Base-by-base conservation (phyloP, 768 basidiomycete species). In the Russula griseocarnosa region DNA sequence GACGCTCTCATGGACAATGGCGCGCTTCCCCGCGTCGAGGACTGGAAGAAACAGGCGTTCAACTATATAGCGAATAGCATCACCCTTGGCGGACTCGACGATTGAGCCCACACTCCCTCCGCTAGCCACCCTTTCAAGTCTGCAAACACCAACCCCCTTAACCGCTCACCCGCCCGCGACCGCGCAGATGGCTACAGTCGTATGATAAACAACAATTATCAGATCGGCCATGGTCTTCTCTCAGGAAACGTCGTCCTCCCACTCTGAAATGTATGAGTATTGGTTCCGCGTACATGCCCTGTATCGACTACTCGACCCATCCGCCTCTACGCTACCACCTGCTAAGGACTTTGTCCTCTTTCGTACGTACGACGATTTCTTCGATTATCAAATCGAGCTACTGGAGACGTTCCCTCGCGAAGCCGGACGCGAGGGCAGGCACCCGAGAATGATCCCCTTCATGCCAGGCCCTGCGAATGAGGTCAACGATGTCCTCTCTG, bases 21-120 rank as follows among this genome's bases (percentile, higher is more conserved):
- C 22, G 88, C 88, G 64, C 82, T 99, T 22, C 97, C 97, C 26
- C 88, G 86, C 67, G 95, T 99, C n/a, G 97, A 99, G 73, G 95
- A 98, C 65, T 99, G 97, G 97, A 98, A 98, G 75, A 87, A 87
- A 70, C 89, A 92, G 24, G 92, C 98, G 82, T 83, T 94, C 61
- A 88, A 82, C 69, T 99, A 99, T 80, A 98, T 98, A 75, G 92
- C 94, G 69, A 93, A 88, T 74, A 93, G 92, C 73, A 99, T 99
- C 73, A 83, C 95, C 6, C 83, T 99, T 18, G 97, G 97, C 50
- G 88, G 93, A 49, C 84, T 98, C 71, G 96, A 98, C 63, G 77
- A 83, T 20, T 70, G 79, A 36, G 73, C 71, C 57, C 74, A 79
- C 24, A 70, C 75, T n/a, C 76, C 81, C 14, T 30, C 36, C 3